A percentile compares a stretch with the other conserved stretches of the same genome.
phyloP scores from a whole-genome alignment of 2,329 filamentous ascomycete species.

The Apiospora hydei region DNA sequence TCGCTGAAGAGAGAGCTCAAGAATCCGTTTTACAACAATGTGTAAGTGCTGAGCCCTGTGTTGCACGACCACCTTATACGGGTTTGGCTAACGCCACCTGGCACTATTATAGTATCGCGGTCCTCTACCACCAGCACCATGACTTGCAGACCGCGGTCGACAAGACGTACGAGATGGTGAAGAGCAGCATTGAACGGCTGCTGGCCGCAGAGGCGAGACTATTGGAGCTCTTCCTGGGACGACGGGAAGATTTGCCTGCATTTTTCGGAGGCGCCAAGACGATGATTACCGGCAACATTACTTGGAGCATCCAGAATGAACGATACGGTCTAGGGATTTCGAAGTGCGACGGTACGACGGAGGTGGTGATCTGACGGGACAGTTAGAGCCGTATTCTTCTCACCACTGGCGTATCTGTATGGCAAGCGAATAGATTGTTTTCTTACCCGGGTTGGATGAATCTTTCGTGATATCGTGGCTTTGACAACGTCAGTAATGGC shows the following conservation, averaged over 20 bases:
- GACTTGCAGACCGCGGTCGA: slow-evolving; percentile 30
- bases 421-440: no score
- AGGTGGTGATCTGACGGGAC: slow-evolving; percentile 27
- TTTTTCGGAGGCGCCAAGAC: slow-evolving; percentile 26
- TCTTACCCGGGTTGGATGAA: no score
- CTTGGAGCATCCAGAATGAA: slow-evolving; percentile 28
- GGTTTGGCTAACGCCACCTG: no score
- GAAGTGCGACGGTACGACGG: slow-evolving; percentile 31
- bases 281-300: slow-evolving; percentile 32
- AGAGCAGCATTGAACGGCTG: slow-evolving; percentile 22
- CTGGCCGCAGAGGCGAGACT: slow-evolving; percentile 23
- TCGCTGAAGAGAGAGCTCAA: slow-evolving; percentile 33
- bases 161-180: slow-evolving; percentile 28
- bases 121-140: slow-evolving; percentile 31
- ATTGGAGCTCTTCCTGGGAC: slow-evolving; percentile 26
- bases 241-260: slow-evolving; percentile 23
- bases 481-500: not conserved
- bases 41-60: not conserved
- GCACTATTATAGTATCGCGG: slow-evolving; percentile 24
- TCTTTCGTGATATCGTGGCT: no score
- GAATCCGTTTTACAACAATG: slow-evolving; percentile 33
- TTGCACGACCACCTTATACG: no score
- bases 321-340: slow-evolving; percentile 29
- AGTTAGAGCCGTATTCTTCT: no score
- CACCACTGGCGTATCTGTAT: no score